These are phyloP conservation scores for Phytophthora lateralis DNA, from an alignment of 352 stramenopile species.

Conservation along the genomic window DNA sequence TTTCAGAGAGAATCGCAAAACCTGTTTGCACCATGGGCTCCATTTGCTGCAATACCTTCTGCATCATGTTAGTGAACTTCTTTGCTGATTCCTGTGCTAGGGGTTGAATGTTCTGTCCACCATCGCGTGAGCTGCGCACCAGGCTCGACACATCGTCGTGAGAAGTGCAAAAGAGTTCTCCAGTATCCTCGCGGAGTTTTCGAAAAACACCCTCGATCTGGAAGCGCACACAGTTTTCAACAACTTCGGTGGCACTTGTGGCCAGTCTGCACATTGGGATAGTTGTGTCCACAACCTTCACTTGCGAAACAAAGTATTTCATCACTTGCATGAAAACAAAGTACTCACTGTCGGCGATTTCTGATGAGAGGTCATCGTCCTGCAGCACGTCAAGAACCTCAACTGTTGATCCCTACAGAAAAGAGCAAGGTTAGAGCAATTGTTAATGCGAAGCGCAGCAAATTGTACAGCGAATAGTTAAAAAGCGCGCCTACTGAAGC, in stretches of 20 bases:
- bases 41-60: constrained; percentile 81
- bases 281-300: constrained; percentile 58
- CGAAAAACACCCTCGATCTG: constrained; percentile 81
- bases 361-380: constrained; percentile 28
- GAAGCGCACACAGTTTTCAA: constrained; percentile 74
- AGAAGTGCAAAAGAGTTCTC: constrained; percentile 58
- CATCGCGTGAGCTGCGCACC: constrained; percentile 37
- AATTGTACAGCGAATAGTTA: no score
- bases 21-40: constrained; percentile 76
- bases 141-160: constrained; percentile 53
- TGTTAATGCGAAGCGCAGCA: neutral
- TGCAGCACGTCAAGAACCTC: constrained; percentile 43
- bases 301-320: constrained; percentile 72
- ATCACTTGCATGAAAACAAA: constrained; percentile 85
- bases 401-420: constrained; percentile 49
- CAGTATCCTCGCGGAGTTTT: constrained; percentile 60
- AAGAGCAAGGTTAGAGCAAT: constrained; percentile 6
- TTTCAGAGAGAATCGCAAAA: constrained; percentile 64
- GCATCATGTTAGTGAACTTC: constrained; percentile 75
- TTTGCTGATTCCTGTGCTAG: constrained; percentile 60
- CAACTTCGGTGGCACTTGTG: constrained; percentile 51
- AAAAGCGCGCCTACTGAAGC: neutral
- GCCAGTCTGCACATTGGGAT: constrained; percentile 62
- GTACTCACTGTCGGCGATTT: constrained; percentile 64
- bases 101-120: constrained; percentile 52